Evolutionary conservation across 306 rosid species (phyloP).

Genomic region (Castanopsis chinensis): DNA sequence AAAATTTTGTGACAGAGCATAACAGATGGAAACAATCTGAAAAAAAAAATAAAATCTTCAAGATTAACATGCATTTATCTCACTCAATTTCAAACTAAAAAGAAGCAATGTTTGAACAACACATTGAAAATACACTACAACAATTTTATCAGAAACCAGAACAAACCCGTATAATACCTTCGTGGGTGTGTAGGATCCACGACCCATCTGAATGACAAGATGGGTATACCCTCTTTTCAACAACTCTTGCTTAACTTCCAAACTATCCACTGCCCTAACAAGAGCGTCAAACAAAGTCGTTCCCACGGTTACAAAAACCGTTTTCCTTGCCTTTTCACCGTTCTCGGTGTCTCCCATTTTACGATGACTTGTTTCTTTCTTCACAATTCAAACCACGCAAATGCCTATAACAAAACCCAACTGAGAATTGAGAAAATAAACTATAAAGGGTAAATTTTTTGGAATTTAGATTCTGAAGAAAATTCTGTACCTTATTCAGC

Average conservation of each 20-base stretch:
- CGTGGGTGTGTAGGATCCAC: slow-evolving; percentile 67
- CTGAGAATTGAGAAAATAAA: too few relatives aligned
- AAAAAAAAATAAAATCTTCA: neutral
- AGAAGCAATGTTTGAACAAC: too few relatives aligned
- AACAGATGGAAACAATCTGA: neutral
- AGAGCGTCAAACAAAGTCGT: slow-evolving; percentile 81
- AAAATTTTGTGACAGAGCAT: neutral
- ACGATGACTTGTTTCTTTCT: neutral
- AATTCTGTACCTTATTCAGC: neutral
- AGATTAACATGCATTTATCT: neutral
- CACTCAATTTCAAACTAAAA: too few relatives aligned
- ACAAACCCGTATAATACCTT: slow-evolving; percentile 41
- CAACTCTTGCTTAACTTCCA: slow-evolving; percentile 46
- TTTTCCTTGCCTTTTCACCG: slow-evolving; percentile 24
- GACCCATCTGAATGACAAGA: slow-evolving; percentile 79
- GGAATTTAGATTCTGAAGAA: neutral
- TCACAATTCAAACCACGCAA: neutral
- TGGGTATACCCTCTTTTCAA: slow-evolving; percentile 63
- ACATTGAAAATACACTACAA: neutral
- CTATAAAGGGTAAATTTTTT: too few relatives aligned
- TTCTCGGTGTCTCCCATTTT: slow-evolving; percentile 41
- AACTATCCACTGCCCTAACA: slow-evolving; percentile 54
- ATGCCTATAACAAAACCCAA: neutral
- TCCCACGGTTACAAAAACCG: slow-evolving; percentile 80
- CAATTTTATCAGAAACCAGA: neutral